Base-by-base conservation (phyloP, 2,329 filamentous ascomycete genomes). In the Aureobasidium sp. region DNA sequence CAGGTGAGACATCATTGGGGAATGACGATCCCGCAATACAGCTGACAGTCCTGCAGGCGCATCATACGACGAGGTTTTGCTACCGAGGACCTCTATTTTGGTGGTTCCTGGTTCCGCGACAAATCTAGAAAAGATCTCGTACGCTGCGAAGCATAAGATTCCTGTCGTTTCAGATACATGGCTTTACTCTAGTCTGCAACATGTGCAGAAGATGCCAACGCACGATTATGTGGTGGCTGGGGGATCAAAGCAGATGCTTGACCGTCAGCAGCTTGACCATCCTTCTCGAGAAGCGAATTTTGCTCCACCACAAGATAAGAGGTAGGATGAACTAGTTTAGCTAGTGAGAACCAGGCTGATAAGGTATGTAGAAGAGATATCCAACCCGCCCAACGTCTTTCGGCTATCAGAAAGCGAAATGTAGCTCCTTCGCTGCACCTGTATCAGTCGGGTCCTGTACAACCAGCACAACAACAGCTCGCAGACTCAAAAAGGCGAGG, bases 141-240 rank as follows among this genome's bases (percentile, higher is more conserved):
- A 90, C 70, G 92, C 92, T 0, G 73, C 85, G 9, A 82, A 87
- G 68, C 90, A 89, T 80, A 82, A 82, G 5, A 87, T 97, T 12
- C 90, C 92, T 1, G 85, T 93, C n/a, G 89, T 97, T 12, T 83
- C 83, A 8, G 84, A 85, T 20, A 84, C 87, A 26, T 99, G 94
- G 94, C 79, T 99, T 2, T 94, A 53, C n/a, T 41, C 37, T 12
- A 52, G 46, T 48, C 29, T 53, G 17, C 17, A 39, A 15, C 13
- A 50, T 20, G 20, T 10, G 24, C 20, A 27, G 32, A 63, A 27
- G 8, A 39, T 48, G 62, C 27, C 51, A 32, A 39, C 27, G 27
- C 20, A 13, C 41, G 55, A 48, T n/a, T 48, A 48, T 8, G 2
- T 32, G 10, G 32, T 48, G 32, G 15, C 43, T 27, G 29, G 32